Evolutionary conservation across 257 asterid species (phyloP).

Genomic region (Dorcoceras hygrometricum): DNA sequence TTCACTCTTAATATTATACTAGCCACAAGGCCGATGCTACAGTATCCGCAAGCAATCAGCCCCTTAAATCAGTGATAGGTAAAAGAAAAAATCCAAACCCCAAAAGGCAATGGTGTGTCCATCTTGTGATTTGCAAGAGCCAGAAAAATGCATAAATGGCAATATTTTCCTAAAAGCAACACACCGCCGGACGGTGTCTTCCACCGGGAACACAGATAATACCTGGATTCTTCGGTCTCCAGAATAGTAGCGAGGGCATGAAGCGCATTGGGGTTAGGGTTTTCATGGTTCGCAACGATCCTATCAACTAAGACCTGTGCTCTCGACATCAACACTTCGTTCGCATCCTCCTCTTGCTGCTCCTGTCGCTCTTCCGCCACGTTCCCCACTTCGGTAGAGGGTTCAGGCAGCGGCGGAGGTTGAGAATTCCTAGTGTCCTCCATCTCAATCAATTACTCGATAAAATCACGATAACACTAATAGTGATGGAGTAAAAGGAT

Average conservation of each 20-base stretch:
- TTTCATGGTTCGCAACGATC: slow-evolving; percentile 67
- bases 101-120: neutral
- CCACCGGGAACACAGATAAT: slow-evolving; percentile 20
- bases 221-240: slow-evolving; percentile 88
- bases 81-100: no score
- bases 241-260: slow-evolving; percentile 85
- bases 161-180: neutral
- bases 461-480: slow-evolving; percentile 20
- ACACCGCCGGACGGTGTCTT: neutral
- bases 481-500: neutral
- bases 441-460: slow-evolving; percentile 32
- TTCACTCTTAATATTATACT: no score
- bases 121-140: neutral
- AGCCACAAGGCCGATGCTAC: neutral
- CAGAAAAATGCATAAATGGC: neutral
- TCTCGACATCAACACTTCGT: slow-evolving; percentile 54
- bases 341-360: slow-evolving; percentile 54
- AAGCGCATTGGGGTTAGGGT: slow-evolving; percentile 75
- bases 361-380: slow-evolving; percentile 34
- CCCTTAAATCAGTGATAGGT: neutral
- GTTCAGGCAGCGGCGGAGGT: slow-evolving; percentile 30
- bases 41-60: neutral
- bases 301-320: slow-evolving; percentile 74
- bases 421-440: slow-evolving; percentile 40
- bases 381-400: slow-evolving; percentile 31